Evolutionary conservation across 148 eudicot genomes (phyloP).

Genomic region (Linanthus parryae): DNA sequence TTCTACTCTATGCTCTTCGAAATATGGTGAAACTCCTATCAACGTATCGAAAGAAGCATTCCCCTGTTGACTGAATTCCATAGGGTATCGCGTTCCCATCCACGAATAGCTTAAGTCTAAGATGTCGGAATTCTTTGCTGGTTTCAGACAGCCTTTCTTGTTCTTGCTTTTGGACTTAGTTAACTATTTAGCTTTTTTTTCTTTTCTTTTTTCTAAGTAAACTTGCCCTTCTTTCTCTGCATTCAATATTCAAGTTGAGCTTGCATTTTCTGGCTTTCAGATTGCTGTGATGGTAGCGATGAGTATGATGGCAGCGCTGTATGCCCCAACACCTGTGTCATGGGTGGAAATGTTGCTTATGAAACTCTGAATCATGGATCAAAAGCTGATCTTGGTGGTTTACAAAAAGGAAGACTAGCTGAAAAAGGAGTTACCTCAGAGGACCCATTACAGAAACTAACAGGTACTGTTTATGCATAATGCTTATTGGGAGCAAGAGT

Average conservation of each 20-base stretch:
- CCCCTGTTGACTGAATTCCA: no score
- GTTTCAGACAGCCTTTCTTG: no score
- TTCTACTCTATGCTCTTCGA: no score
- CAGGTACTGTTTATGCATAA: constrained; percentile 48
- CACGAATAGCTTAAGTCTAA: no score
- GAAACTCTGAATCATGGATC: constrained; percentile 33
- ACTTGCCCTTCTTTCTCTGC: not conserved
- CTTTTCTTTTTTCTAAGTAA: no score
- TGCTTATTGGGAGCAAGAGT: no score
- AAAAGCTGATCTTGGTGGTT: constrained; percentile 6
- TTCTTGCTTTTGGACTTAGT: no score
- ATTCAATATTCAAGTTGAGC: not conserved
- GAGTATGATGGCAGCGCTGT: constrained; percentile 57
- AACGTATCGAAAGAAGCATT: no score
- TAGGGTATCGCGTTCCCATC: no score
- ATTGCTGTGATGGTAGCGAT: constrained; percentile 99
- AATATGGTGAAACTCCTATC: no score
- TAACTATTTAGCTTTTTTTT: no score
- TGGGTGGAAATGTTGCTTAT: constrained; percentile 72
- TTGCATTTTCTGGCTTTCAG: constrained; percentile 23
- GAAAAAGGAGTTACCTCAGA: constrained; percentile 25
- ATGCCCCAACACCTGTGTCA: constrained; percentile 81
- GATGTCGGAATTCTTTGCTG: no score
- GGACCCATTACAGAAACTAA: constrained; percentile 43
- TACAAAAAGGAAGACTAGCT: constrained; percentile 19